Base-by-base conservation (phyloP, 352 stramenopile species). In the Globisporangium cederbergense region DNA sequence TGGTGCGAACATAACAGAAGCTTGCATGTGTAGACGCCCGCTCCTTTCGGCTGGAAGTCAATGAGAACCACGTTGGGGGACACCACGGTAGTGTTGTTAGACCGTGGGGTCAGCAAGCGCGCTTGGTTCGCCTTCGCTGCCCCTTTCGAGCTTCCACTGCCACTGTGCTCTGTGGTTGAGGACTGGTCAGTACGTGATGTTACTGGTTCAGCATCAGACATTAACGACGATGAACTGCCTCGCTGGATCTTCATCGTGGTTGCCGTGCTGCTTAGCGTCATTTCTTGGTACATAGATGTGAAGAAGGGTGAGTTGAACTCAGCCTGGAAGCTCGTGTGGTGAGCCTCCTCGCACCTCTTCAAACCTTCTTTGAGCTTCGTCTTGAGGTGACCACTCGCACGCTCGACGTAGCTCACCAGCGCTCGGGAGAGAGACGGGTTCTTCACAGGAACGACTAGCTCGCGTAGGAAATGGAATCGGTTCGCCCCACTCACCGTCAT, bases 291-390 rank as follows among this genome's bases (percentile, higher is more conserved):
- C 2, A 83, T 73, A 0, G 86, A 72, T 16, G 83, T 66, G 49
- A 97, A 97, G 40, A 90, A 98, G 0, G 90, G 89, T 3, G 88
- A 97, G 54, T 97, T 96, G 43, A 97, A 81, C 49, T 93, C 81
- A 0, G 92, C 76, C 2, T 79, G 65, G 58, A 92, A 97, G 13
- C 18, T 78, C 0, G 65, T 68, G 60, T 93, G 84, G 43, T 94
- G 85, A 0, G 46, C 71, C 10, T 94, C 84, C 61, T 93, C 84
- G 54, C 86, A 96, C 13, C 77, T 78, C 36, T 90, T 92, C 0
- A 96, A 62, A 11, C 80, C 83, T 22, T 94, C 84, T 16, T 92
- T 91, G 8, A 94, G 58, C 49, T 92, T 93, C 0, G 73, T 70
- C n/a, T 88, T 88, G 11, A 91, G 52, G 16, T 91, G 67, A 0